These are phyloP conservation scores for Trichophyton equinum DNA, from an alignment of 2,329 filamentous ascomycete species.

Conservation along the genomic window DNA sequence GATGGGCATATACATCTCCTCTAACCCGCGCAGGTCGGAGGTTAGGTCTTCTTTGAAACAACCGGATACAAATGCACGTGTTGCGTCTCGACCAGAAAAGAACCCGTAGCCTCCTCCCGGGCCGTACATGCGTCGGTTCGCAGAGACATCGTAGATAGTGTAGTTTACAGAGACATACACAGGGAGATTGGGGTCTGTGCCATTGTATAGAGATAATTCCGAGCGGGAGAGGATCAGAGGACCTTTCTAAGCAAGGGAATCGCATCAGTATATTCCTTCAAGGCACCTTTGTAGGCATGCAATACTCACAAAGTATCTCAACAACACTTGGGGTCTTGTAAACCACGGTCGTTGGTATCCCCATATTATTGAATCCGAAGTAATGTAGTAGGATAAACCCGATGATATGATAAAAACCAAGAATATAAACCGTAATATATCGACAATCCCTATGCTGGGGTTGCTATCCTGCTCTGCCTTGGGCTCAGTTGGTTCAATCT, in stretches of 20 bases:
- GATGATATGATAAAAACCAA: slow-evolving; percentile 8
- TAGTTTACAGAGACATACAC: slow-evolving; percentile 78
- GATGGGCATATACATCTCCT: slow-evolving; percentile 66
- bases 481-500: background rate
- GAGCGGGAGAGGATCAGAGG: slow-evolving; percentile 61
- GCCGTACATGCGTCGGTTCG: slow-evolving; percentile 50
- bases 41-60: slow-evolving; percentile 82
- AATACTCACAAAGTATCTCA: slow-evolving; percentile 46
- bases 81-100: slow-evolving; percentile 78
- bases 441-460: slow-evolving; percentile 12
- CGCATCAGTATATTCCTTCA: slow-evolving; percentile 6
- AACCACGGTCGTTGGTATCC: slow-evolving; percentile 50
- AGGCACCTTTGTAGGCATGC: background rate
- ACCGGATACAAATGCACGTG: slow-evolving; percentile 79
- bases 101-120: slow-evolving; percentile 75
- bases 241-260: slow-evolving; percentile 27
- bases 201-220: slow-evolving; percentile 65
- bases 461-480: slow-evolving; percentile 5
- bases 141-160: slow-evolving; percentile 52
- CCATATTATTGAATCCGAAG: slow-evolving; percentile 59
- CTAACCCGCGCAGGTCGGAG: slow-evolving; percentile 72
- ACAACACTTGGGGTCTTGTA: slow-evolving; percentile 46
- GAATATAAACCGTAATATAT: slow-evolving; percentile 12
- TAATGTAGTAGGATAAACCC: slow-evolving; percentile 64
- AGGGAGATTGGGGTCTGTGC: slow-evolving; percentile 58